These are phyloP conservation scores for Fusarium sp. DNA, from an alignment of 2,329 filamentous ascomycete species.

Conservation along the genomic window DNA sequence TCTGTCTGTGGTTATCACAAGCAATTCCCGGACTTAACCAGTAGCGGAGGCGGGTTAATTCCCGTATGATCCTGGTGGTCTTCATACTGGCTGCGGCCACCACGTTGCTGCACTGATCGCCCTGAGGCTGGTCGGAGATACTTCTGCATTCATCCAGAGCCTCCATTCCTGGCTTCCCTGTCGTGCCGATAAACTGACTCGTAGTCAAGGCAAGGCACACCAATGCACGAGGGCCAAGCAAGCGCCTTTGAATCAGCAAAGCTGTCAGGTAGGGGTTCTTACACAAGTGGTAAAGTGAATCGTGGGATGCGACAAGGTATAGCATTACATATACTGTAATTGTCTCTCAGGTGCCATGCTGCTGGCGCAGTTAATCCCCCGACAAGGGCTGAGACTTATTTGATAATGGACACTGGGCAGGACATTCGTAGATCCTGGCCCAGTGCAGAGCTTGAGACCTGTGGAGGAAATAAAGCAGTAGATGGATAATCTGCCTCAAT, in stretches of 20 bases:
- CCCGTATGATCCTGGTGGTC: conserved; percentile 39
- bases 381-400: conserved; percentile 16
- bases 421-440: conserved; percentile 19
- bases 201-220: conserved; percentile 16
- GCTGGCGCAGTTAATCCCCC: conserved; percentile 22
- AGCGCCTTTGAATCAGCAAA: conserved; percentile 6
- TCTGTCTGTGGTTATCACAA: conserved; percentile 9
- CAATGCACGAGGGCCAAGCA: conserved; percentile 11
- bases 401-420: conserved; percentile 25
- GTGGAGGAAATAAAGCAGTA: conserved; percentile 21
- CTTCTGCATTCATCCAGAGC: conserved; percentile 44
- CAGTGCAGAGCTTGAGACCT: conserved; percentile 3
- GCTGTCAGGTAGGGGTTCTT: conserved; percentile 25
- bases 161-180: conserved; percentile 36
- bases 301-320: conserved; percentile 21
- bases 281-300: conserved; percentile 28
- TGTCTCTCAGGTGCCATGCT: conserved; percentile 13
- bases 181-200: conserved; percentile 45
- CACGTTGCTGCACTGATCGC: conserved; percentile 42
- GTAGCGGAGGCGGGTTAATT: conserved; percentile 36
- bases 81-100: conserved; percentile 36
- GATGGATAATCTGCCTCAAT: conserved; percentile 11
- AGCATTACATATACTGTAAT: neutral
- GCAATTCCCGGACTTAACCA: conserved; percentile 8
- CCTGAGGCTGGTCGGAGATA: conserved; percentile 41